Base-by-base conservation (phyloP, 306 rosid species). In the Aeschynomene evenia region DNA sequence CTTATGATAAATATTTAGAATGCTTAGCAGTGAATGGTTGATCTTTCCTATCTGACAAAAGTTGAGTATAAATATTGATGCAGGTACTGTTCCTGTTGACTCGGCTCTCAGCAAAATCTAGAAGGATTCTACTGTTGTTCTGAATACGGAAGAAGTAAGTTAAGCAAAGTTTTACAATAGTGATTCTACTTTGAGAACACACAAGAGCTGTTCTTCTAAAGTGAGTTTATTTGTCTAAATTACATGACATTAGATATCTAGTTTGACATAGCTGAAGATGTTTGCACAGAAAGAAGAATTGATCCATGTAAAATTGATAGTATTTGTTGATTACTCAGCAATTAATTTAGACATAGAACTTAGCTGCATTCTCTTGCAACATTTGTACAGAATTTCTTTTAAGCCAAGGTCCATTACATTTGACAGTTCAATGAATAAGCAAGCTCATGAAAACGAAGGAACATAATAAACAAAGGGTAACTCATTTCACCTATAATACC, bases 351-450 rank as follows among this genome's bases (percentile, higher is more conserved):
- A 42, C 33, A 26, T 31, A 31, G 50, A 33, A 46, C 1, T 14
- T 11, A 19, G 36, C 9, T 4, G 40, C 61, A 61, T 59, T 71
- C 26, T 29, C 76, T 16, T 4, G 3, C 72, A 16, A 64, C 73
- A 43, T 18, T 34, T 21, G 26, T 18, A 52, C 72, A 12, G 14
- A 60, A 60, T 23, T 60, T 67, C 24, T 34, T 73, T 58, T 11
- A 61, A 29, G 55, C 55, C 67, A 28, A 4, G 76, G 67, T 72
- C 23, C 15, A 16, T 68, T 68, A 62, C 76, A 74, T 42, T 43
- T 66, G 16, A 67, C 66, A 63, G 37, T 49, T 59, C 39, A 28
- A 36, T 18, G 21, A 53, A 55, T 54, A 24, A 33, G 51, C 68
- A 79, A 61, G 48, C 63, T 15, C 70, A 22, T 14, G 18, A 9